Evolutionary conservation across 257 asterid species (phyloP), one percentile per base, ranked within the genome.

Genomic region (Solanum boliviense): DNA sequence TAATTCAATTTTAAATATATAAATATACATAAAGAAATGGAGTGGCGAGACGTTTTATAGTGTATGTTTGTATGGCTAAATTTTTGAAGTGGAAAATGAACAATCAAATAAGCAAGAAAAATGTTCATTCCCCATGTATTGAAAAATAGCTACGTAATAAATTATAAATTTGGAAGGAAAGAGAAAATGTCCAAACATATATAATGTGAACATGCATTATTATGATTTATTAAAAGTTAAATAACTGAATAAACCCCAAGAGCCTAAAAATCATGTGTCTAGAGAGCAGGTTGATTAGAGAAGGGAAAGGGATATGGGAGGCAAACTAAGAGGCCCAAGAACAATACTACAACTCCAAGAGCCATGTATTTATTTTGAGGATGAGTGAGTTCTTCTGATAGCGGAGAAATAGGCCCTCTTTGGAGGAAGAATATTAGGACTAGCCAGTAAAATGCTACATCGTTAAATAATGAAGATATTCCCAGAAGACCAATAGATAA

Each of bases 371-470:
- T 92, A 76, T 93, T 92, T 21, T 92, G 98, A 0, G 99, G 98
- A 44, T 94, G 96, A 0, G 94, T 91, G 60, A 97, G 91, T 92
- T 97, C 99, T 91, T 97, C 99, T 0, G 99, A 88, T 15, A 95
- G 83, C 8, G 99, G 99, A 11, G 98, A 95, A 36, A 97, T 93
- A 25, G 99, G 99, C 44, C 99, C 99, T 91, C 99, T 91, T 91
- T 97, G 99, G 90, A 97, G 88, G 92, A 97, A 93, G 95, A 95
- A 97, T 95, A 97, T 92, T 87, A 97, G 89, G 27, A 92, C 98
- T 21, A 92, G 98, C 99, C 99, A 97, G 75, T 95, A 97, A 89
- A 97, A 97, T 9, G 99, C 97, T 70, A 97, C 98, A 36, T 97
- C 98, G 39, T 84, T 97, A 65, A 96, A 91, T 89, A 97, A 93